Evolutionary conservation across 1,139 yeast species (phyloP), one percentile per base, ranked within the genome.

Genomic region (Debaryomyces robertsiae): DNA sequence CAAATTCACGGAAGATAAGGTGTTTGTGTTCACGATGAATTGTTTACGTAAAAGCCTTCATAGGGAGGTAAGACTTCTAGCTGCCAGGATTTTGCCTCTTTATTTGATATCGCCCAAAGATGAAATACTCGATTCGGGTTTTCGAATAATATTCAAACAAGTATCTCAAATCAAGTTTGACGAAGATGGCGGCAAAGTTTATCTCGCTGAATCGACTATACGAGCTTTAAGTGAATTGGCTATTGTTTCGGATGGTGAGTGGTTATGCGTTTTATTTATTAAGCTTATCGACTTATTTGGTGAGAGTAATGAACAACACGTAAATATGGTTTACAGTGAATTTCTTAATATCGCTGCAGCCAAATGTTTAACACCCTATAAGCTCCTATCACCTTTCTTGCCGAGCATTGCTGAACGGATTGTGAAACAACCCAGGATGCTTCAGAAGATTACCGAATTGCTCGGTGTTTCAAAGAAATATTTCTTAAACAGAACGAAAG

Each of bases 371-470:
- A 75, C 86, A 1, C 82, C 89, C 0, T 82, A 83, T 66, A 87
- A 85, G 54, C 61, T 93, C 13, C 65, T 90, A 27, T 78, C 89
- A 3, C 96, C 96, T 0, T 86, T 81, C 48, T 73, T 93, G 55
- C 87, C 94, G 1, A 76, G 85, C 38, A 69, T 90, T n/a, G 77
- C 93, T 30, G 77, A 82, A 39, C 73, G 77, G 36, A 70, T 88
- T 11, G 81, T 88, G 2, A 80, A 80, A 46, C 79, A 77, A 38
- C 79, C 82, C 0, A 65, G 70, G n/a, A 66, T 86, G 41, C 69
- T 87, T 27, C 69, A 69, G 16, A 74, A 77, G 45, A 68, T 93
- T 11, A 76, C 91, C 5, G 81, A 80, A 30, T 66, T 89, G 5
- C 67, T 89, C 24, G 85, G 82, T 1, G 76, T 89, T 32, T 70